A percentile compares a stretch with the other conserved stretches of the same genome.
Evolutionary conservation across 1,284 basidiomycete species (phyloP).

Genomic region (Ceratorhiza oryzae-sativae): DNA sequence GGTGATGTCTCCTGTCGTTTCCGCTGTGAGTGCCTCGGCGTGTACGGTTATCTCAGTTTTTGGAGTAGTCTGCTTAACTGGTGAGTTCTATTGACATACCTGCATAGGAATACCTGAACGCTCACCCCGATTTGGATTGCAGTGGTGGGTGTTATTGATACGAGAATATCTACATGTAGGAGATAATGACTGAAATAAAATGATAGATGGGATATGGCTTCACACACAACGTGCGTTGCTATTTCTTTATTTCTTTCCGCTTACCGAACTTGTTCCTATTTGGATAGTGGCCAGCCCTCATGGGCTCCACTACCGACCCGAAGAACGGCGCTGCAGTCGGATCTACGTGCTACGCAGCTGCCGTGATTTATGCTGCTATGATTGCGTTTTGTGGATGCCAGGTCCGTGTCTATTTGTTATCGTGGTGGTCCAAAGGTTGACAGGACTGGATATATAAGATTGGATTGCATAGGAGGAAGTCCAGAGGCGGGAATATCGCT

Average conservation of each 20-base stretch:
- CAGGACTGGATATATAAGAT: neutral
- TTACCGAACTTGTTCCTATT: neutral
- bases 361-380: constrained; percentile 57
- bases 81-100: constrained; percentile 9
- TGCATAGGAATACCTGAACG: neutral
- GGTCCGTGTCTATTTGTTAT: constrained; percentile 45
- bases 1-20: constrained; percentile 36
- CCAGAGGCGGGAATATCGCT: constrained; percentile 27
- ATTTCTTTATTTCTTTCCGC: neutral
- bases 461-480: constrained; percentile 20
- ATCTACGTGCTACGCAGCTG: constrained; percentile 57
- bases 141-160: constrained; percentile 25
- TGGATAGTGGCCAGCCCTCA: constrained; percentile 55
- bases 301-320: constrained; percentile 56
- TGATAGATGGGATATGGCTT: constrained; percentile 52
- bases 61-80: constrained; percentile 42
- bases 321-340: constrained; percentile 55
- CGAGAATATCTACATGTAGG: neutral
- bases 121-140: neutral
- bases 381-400: constrained; percentile 59
- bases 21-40: constrained; percentile 38
- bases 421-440: neutral
- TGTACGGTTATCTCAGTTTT: constrained; percentile 44
- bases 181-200: neutral
- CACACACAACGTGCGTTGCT: constrained; percentile 48